Evolutionary conservation across 257 asterid species (phyloP).

Genomic region (Gynochthodes officinalis): DNA sequence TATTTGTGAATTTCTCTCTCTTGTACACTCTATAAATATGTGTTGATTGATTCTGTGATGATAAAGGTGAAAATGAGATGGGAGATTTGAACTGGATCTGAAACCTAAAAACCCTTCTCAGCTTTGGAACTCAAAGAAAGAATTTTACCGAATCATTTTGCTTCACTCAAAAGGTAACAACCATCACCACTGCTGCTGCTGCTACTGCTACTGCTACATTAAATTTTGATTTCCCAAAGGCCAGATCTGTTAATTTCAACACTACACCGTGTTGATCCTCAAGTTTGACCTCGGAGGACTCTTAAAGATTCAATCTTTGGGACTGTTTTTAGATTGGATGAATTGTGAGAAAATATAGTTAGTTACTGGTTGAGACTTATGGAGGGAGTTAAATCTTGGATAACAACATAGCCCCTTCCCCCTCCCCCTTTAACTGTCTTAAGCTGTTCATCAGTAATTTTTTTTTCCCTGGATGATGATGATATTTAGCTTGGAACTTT

Average conservation of each 20-base stretch:
- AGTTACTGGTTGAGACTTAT: not conserved
- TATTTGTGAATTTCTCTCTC: not conserved
- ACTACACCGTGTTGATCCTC: conserved; percentile 1
- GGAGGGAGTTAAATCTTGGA: not conserved
- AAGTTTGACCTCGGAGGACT: conserved; percentile 25
- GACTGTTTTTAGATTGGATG: not conserved
- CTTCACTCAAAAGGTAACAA: conserved; percentile 15
- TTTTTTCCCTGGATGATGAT: not conserved
- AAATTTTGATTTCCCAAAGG: not conserved
- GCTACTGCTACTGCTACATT: conserved; percentile 4
- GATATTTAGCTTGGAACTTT: not conserved
- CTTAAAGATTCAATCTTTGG: conserved; percentile 12
- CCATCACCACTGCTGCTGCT: conserved; percentile 13
- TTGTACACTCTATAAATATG: not conserved
- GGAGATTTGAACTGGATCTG: conserved; percentile 23
- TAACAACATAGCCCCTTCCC: too few relatives aligned
- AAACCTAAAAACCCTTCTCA: conserved; percentile 16
- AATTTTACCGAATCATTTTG: conserved; percentile 8
- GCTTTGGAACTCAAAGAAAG: conserved; percentile 20
- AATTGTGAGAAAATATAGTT: not conserved
- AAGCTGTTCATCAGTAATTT: not conserved
- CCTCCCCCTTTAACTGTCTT: not conserved
- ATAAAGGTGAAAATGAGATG: conserved; percentile 19
- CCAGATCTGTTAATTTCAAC: conserved; percentile 21
- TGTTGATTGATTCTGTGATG: conserved; percentile 11